These are phyloP conservation scores for Daedaleopsis nitida DNA, from an alignment of 768 basidiomycete genomes.

Conservation along the genomic window DNA sequence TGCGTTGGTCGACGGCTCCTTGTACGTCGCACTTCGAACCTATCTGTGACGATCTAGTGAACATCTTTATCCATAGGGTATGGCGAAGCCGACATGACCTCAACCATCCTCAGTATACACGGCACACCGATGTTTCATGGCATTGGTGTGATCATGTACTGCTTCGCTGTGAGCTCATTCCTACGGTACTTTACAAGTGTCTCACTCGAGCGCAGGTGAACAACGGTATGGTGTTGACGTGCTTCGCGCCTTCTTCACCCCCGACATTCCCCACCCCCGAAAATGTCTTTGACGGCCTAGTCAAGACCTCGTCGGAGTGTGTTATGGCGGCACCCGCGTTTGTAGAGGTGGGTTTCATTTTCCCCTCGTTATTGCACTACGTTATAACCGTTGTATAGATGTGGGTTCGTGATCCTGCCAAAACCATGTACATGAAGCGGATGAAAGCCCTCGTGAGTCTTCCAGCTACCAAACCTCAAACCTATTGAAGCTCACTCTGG, in stretches of 20 bases:
- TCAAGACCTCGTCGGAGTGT: conserved; percentile 13
- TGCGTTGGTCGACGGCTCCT: conserved; percentile 1
- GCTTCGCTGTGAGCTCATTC: neutral
- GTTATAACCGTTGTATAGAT: neutral
- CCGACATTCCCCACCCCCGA: conserved; percentile 28
- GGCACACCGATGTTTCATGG: conserved; percentile 21
- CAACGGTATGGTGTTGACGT: conserved; percentile 21
- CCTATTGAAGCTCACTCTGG: no score
- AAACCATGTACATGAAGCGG: conserved; percentile 16
- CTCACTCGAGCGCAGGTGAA: neutral
- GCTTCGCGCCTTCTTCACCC: conserved; percentile 26
- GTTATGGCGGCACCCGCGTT: conserved; percentile 21
- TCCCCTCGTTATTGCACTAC: neutral
- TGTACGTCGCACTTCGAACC: neutral
- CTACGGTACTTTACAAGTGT: no score
- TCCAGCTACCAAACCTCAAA: no score
- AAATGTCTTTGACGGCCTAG: conserved; percentile 10
- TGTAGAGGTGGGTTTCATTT: conserved; percentile 14
- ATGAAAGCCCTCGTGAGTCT: conserved; percentile 9
- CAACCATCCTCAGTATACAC: conserved; percentile 9
- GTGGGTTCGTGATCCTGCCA: conserved; percentile 22
- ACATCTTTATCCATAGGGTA: neutral
- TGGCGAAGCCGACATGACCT: conserved; percentile 6
- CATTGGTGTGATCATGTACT: conserved; percentile 13
- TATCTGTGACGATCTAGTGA: neutral